Evolutionary conservation across 2,329 filamentous ascomycete genomes (phyloP).

Genomic region (Colletotrichum spinosum): DNA sequence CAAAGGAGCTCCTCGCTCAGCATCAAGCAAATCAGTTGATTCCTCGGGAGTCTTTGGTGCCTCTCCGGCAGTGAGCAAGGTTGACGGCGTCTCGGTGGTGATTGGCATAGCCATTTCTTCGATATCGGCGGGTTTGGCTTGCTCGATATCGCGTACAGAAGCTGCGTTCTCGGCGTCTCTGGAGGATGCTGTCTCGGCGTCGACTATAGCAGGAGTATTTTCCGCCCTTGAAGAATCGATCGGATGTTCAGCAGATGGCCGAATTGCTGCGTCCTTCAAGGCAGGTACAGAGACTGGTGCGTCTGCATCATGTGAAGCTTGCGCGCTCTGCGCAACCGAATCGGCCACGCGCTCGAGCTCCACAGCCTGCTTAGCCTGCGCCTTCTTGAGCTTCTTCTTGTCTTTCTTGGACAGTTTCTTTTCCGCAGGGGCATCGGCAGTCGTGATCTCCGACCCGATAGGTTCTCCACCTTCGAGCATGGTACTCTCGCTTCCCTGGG

Average conservation of each 20-base stretch:
- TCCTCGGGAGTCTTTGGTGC: too few species aligned
- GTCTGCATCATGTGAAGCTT: slow-evolving; percentile 14
- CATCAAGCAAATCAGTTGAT: slow-evolving; percentile 7
- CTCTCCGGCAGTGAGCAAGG: too few species aligned
- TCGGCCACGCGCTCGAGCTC: slow-evolving; percentile 33
- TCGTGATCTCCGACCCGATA: slow-evolving; percentile 4
- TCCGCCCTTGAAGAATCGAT: too few species aligned
- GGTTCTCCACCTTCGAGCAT: neutral
- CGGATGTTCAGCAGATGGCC: too few species aligned
- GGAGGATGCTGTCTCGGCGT: too few species aligned
- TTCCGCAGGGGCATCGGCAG: slow-evolving; percentile 10
- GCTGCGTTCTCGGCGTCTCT: too few species aligned
- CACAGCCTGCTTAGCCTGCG: slow-evolving; percentile 27
- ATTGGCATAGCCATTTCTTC: neutral
- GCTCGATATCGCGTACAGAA: too few species aligned
- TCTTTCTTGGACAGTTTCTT: slow-evolving; percentile 41
- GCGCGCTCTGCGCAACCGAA: slow-evolving; percentile 5
- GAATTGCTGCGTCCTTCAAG: neutral
- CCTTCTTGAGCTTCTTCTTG: slow-evolving; percentile 43
- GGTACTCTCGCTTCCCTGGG: neutral
- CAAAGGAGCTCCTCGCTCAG: slow-evolving; percentile 37
- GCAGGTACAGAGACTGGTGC: neutral
- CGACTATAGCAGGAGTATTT: too few species aligned
- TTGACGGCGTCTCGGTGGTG: neutral
- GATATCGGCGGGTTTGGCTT: neutral